These are phyloP conservation scores for Lathyrus oleraceus DNA, from an alignment of 306 rosid genomes.

Conservation along the genomic window DNA sequence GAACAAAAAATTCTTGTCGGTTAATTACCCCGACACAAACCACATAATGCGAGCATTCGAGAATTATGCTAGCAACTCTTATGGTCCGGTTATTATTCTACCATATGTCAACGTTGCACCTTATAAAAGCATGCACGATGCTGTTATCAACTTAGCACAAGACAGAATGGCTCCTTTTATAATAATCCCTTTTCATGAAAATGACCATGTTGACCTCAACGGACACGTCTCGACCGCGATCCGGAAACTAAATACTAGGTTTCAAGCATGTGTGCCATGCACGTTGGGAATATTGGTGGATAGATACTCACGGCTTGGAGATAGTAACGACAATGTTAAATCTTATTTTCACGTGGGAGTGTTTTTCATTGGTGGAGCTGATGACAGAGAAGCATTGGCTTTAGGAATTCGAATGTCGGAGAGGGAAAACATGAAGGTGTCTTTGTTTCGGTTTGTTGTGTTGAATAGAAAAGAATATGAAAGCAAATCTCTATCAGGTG, in stretches of 20 bases:
- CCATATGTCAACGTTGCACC: constrained; percentile 54
- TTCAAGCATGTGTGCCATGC: constrained; percentile 44
- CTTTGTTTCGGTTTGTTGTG: constrained; percentile 37
- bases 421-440: neutral
- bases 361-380: constrained; percentile 58
- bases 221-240: neutral
- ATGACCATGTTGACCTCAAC: constrained; percentile 8
- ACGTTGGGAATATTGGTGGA: constrained; percentile 72
- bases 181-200: constrained; percentile 53
- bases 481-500: neutral
- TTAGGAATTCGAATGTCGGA: constrained; percentile 47
- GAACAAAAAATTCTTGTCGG: neutral
- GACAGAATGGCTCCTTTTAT: constrained; percentile 48
- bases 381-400: constrained; percentile 61
- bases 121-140: constrained; percentile 56
- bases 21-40: constrained; percentile 34
- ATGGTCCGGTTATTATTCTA: constrained; percentile 35
- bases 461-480: neutral
- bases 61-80: constrained; percentile 47
- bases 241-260: constrained; percentile 38
- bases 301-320: constrained; percentile 15
- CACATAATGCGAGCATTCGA: constrained; percentile 56
- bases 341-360: constrained; percentile 37
- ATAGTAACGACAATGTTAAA: neutral
- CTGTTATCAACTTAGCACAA: constrained; percentile 37